Base-by-base conservation (phyloP, 1,284 basidiomycete species). In the Tylopilus sp. region DNA sequence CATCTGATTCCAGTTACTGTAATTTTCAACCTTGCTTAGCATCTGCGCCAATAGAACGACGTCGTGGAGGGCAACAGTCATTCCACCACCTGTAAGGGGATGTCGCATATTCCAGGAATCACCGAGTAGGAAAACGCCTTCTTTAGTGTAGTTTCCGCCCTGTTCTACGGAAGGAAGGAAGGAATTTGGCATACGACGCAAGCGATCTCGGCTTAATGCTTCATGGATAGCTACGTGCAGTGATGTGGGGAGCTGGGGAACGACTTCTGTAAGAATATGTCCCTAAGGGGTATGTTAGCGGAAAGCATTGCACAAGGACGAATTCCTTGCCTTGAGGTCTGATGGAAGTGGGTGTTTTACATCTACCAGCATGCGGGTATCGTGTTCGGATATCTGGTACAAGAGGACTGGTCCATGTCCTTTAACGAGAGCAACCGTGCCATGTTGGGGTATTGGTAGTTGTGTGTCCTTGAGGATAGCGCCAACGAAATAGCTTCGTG, bases 91-190 rank as follows among this genome's bases (percentile, higher is more conserved):
- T 0, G 96, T 99, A 13, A 99, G 79, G 0, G 97, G 96, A 72
- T 99, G 97, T 2, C 97, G 89, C 95, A 99, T 99, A 71, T 99
- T 99, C 89, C 94, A 96, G 2, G 96, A 88, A 70, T 99, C 97
- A 6, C 97, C 97, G 37, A 98, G 79, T 52, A 99, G 82, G 58
- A 99, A 79, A 9, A 87, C 86, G 20, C 95, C 94, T 50, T 84
- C 77, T 57, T 85, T 88, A 11, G 77, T 74, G 31, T 70, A 64
- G 13, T 66, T 63, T 4, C 72, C 71, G 50, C 90, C 92, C 69
- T 98, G 97, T 65, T 89, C 80, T 17, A 86, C 79, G 0, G 95
- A 78, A 0, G 95, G 93, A 4, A 99, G 80, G 79, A 93, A 98
- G 0, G 90, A 91, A 73, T 98, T 99, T 43, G 97, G 95, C 96